Conservation (phyloP, 441 rosid species). For the Pelargonium cotyledonis region DNA sequence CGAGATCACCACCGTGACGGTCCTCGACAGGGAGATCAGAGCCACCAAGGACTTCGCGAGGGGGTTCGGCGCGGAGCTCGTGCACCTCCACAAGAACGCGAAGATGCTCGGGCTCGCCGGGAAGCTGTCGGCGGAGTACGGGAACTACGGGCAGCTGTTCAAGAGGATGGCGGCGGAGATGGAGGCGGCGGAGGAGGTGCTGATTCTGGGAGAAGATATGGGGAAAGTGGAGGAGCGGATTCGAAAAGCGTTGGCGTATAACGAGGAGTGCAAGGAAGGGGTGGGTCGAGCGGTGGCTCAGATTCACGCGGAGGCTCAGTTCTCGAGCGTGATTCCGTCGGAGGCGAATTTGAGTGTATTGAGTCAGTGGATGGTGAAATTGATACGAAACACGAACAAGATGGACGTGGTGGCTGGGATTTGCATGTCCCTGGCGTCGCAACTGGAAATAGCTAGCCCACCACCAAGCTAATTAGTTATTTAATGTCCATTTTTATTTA, state of each 20-base stretch:
- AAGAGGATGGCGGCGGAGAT: neutral
- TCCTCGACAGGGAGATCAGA: neutral
- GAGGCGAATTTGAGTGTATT: neutral
- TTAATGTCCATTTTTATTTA: too few species aligned
- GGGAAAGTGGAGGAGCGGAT: neutral
- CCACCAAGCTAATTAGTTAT: too few species aligned
- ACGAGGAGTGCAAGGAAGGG: neutral
- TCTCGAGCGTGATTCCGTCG: neutral
- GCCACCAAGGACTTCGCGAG: neutral
- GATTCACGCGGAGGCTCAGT: neutral
- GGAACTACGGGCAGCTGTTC: too few species aligned
- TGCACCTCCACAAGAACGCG: too few species aligned
- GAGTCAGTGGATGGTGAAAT: neutral
- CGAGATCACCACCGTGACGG: neutral
- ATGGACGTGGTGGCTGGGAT: neutral
- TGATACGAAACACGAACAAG: neutral
- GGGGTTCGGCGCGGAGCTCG: neutral
- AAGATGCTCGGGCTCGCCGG: too few species aligned
- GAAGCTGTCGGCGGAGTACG: neutral
- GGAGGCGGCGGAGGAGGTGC: neutral
- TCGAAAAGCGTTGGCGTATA: neutral
- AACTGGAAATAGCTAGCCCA: neutral
- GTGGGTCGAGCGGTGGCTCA: neutral
- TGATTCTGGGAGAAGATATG: neutral
- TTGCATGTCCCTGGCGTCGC: neutral